Base-by-base conservation (phyloP, 106 monocot species). In the Acanthochlamys bracteata region DNA sequence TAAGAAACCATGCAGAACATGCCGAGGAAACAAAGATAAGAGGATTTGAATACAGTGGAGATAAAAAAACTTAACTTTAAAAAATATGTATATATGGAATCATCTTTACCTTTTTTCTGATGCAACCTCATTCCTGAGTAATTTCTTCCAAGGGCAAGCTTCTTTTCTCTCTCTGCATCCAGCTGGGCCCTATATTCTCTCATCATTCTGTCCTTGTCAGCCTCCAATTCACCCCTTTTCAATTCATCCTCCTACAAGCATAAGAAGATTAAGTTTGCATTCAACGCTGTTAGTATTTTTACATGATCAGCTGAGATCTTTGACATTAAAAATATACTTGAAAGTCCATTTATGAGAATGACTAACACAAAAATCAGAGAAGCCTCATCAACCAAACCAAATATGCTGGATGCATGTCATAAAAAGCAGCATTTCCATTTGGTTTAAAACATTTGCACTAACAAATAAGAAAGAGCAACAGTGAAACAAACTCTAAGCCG, bases 161-260 rank as follows among this genome's bases (percentile, higher is more conserved):
- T 96, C 49, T 60, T 65, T 57, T 86, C 90, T 47, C 95, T 86
- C 76, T 90, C 95, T 45, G 90, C 86, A 77, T 96, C 95, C 45
- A 90, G 74, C 73, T 96, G 95, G 71, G 95, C 95, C 73, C 95
- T 82, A 43, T 96, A 96, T 63, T 96, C 95, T 69, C 80, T 90
- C 95, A 96, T 96, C 95, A 96, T 96, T 76, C 64, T 84, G 66
- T 90, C 95, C 68, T 96, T 96, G 46, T 90, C 95, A 8, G 95
- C 95, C 74, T 96, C 95, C 22, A 96, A 41, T 71, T 96, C 95
- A 75, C 84, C 87, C 47, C 71, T 90, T 57, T 82, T 96, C 20
- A 86, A 59, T 69, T 90, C 95, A 67, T 90, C 95, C 58, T 96
- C 95, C 95, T 96, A 71, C 10, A 4, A 4, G 12, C 17, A 14